Evolutionary conservation across 768 basidiomycete species (phyloP).

Genomic region (Russula ochroleuca): DNA sequence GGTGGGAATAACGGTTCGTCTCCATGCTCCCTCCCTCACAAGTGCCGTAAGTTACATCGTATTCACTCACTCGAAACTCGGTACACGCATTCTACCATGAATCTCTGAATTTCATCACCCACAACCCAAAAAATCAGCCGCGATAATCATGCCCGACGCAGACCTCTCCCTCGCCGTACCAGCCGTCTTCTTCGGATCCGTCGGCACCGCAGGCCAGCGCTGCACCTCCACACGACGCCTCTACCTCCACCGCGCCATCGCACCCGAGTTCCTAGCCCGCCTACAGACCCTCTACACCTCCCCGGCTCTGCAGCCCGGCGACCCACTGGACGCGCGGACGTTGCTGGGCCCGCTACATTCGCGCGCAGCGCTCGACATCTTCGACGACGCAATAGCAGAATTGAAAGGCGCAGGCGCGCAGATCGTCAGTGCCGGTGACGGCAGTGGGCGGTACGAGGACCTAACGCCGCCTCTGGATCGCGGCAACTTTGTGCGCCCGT

Average conservation of each 20-base stretch:
- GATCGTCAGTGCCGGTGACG: constrained; percentile 73
- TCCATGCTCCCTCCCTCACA: constrained; percentile 6
- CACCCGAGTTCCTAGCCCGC: constrained; percentile 66
- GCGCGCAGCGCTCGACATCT: constrained; percentile 59
- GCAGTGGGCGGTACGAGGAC: constrained; percentile 54
- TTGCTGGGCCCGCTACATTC: constrained; percentile 87
- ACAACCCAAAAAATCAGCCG: constrained; percentile 48
- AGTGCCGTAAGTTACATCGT: neutral
- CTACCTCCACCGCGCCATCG: constrained; percentile 80
- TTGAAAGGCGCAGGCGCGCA: constrained; percentile 66
- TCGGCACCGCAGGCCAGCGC: constrained; percentile 70
- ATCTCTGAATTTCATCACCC: too few relatives aligned
- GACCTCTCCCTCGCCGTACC: constrained; percentile 87
- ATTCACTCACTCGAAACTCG: neutral
- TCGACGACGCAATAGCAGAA: constrained; percentile 54
- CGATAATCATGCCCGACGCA: constrained; percentile 90
- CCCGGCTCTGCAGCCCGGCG: constrained; percentile 65
- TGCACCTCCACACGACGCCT: constrained; percentile 93
- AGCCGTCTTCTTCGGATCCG: constrained; percentile 89
- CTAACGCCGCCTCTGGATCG: constrained; percentile 42
- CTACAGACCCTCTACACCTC: constrained; percentile 71
- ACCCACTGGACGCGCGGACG: constrained; percentile 70
- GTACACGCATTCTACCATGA: too few relatives aligned
- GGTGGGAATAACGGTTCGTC: constrained; percentile 90
- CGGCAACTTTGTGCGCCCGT: constrained; percentile 90